phyloP scores from a whole-genome alignment of 2,329 filamentous ascomycete genomes.

The Lachnellula subtilissima region DNA sequence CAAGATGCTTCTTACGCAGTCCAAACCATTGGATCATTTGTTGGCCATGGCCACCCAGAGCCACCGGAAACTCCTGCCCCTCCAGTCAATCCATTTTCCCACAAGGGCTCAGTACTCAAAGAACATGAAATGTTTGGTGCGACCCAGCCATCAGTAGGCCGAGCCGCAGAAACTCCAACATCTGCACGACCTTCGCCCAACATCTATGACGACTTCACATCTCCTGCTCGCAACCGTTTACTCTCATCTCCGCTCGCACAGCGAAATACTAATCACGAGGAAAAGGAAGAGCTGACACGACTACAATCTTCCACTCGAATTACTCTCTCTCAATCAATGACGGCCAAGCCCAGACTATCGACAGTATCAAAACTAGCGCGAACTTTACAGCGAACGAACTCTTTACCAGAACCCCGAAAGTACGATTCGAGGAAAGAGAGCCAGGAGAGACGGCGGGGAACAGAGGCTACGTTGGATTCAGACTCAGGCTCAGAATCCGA shows the following conservation, averaged over 20 bases:
- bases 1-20: slow-evolving; percentile 21
- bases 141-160: slow-evolving; percentile 27
- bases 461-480: slow-evolving; percentile 4
- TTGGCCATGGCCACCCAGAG: neutral
- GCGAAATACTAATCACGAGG: neutral
- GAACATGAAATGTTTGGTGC: slow-evolving; percentile 27
- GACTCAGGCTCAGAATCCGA: slow-evolving; percentile 21
- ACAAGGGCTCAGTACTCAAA: slow-evolving; percentile 28
- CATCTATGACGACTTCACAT: slow-evolving; percentile 20
- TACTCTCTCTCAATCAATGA: slow-evolving; percentile 9
- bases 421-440: slow-evolving; percentile 29
- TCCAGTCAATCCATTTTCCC: slow-evolving; percentile 27
- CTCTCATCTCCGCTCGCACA: slow-evolving; percentile 22
- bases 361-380: slow-evolving; percentile 2
- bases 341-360: slow-evolving; percentile 4
- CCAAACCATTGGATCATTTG: neutral
- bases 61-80: slow-evolving; percentile 28
- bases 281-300: slow-evolving; percentile 3
- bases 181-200: slow-evolving; percentile 30
- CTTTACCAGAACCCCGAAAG: slow-evolving; percentile 16
- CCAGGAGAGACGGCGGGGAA: slow-evolving; percentile 21
- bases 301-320: slow-evolving; percentile 15
- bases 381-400: neutral
- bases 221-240: slow-evolving; percentile 11
- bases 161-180: slow-evolving; percentile 20